Conservation (phyloP, 129 eudicot genomes). For the Lonicera japonica region DNA sequence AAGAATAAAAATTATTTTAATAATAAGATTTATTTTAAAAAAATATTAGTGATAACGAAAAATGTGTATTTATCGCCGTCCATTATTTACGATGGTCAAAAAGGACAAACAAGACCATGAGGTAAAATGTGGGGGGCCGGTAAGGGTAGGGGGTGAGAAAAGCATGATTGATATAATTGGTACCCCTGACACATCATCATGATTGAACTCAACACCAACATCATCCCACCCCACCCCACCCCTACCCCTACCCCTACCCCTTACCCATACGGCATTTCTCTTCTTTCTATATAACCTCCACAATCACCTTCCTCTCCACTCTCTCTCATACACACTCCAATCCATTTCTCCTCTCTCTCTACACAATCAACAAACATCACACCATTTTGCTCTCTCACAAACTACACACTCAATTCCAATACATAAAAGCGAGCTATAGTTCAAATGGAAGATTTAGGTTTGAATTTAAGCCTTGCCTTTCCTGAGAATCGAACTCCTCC, state of each 20-base stretch:
- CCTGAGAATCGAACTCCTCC: constrained; percentile 26
- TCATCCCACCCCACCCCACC: not conserved
- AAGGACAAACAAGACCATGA: too few relatives aligned
- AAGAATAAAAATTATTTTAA: too few relatives aligned
- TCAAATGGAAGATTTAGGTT: constrained; percentile 44
- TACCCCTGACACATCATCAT: not conserved
- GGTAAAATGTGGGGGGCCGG: too few relatives aligned
- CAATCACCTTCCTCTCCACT: constrained; percentile 14
- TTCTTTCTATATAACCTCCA: constrained; percentile 34
- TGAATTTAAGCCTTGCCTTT: constrained; percentile 49
- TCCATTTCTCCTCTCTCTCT: constrained; percentile 2
- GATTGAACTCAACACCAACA: not conserved
- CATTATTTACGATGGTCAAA: too few relatives aligned
- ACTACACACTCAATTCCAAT: not conserved
- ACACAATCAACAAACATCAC: too few relatives aligned
- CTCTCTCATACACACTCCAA: not conserved
- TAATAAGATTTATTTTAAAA: too few relatives aligned
- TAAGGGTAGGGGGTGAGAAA: not conserved
- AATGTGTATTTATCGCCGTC: too few relatives aligned
- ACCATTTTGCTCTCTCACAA: constrained; percentile 1
- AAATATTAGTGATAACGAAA: too few relatives aligned
- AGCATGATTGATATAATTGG: not conserved
- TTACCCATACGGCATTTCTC: too few relatives aligned
- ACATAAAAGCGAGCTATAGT: constrained; percentile 16
- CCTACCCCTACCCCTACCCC: too few relatives aligned